These are phyloP conservation scores for Puccinia triticina DNA, from an alignment of 1,284 basidiomycete species.

Conservation along the genomic window DNA sequence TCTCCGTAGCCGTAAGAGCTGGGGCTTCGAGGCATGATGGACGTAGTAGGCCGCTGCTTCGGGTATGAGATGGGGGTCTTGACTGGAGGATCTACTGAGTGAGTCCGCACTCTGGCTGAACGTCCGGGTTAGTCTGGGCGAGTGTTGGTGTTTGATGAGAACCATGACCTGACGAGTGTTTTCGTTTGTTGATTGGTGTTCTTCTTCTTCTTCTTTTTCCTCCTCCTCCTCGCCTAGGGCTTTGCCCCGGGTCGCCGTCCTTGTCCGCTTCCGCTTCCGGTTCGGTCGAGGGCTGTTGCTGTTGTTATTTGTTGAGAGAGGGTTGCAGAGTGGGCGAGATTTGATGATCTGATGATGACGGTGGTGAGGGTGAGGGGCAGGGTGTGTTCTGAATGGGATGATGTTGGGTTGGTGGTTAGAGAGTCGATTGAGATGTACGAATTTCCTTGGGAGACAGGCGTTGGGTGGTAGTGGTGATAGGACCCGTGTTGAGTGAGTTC, in stretches of 20 bases:
- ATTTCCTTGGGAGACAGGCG: constrained; percentile 7
- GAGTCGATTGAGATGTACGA: constrained; percentile 18
- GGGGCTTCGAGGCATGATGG: constrained; percentile 25
- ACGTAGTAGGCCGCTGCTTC: constrained; percentile 20
- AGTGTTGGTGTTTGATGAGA: background rate
- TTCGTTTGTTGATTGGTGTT: background rate
- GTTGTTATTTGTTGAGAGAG: background rate
- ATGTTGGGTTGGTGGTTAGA: background rate
- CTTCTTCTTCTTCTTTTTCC: background rate
- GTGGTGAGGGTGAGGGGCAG: background rate
- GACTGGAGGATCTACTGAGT: constrained; percentile 14
- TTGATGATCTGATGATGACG: constrained; percentile 4
- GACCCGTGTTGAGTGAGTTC: constrained; percentile 1
- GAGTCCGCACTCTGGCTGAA: constrained; percentile 10
- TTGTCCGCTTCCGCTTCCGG: constrained; percentile 10
- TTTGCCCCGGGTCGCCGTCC: background rate
- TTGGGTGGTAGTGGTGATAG: constrained; percentile 28
- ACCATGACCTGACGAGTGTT: constrained; percentile 28
- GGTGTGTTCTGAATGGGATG: background rate
- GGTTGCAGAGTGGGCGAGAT: background rate
- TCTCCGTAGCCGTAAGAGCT: constrained; percentile 35
- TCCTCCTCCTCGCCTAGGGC: background rate
- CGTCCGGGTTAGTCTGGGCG: background rate
- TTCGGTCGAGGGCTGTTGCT: background rate
- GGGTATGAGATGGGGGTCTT: background rate